phyloP scores from a whole-genome alignment of 331 rosid genomes.

The Spiraea crenata region DNA sequence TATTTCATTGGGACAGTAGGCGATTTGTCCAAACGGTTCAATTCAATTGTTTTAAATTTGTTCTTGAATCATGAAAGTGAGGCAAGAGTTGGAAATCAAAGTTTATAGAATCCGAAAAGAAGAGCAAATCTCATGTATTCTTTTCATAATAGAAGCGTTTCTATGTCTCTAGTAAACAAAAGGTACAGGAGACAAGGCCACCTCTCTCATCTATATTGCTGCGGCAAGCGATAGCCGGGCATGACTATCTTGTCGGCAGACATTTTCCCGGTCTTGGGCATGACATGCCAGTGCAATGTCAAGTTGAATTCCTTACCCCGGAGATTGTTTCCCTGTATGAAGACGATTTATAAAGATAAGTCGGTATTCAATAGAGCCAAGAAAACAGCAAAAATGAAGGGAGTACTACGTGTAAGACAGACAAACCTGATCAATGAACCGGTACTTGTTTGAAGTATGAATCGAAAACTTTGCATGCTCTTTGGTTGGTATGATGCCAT shows the following conservation, averaged over 20 bases:
- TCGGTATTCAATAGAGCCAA: not conserved
- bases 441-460: constrained; percentile 77
- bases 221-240: constrained; percentile 74
- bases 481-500: constrained; percentile 68
- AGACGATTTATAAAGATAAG: not conserved
- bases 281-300: constrained; percentile 88
- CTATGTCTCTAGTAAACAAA: constrained; percentile 32
- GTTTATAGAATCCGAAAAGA: constrained; percentile 21
- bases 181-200: constrained; percentile 15
- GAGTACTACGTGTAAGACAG: not conserved
- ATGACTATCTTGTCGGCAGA: constrained; percentile 66
- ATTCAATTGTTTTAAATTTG: no score
- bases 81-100: not conserved
- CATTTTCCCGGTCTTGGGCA: constrained; percentile 99
- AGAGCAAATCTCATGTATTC: constrained; percentile 16
- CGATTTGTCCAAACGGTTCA: no score
- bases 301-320: constrained; percentile 71
- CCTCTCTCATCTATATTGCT: constrained; percentile 62
- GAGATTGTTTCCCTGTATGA: constrained; percentile 76
- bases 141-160: constrained; percentile 17
- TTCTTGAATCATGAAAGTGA: no score
- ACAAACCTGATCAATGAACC: constrained; percentile 68
- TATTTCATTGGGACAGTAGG: no score
- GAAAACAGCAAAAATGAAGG: not conserved
- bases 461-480: constrained; percentile 63